Conservation (phyloP, 495 filamentous ascomycete genomes). For the Aspergillus cavernicola region DNA sequence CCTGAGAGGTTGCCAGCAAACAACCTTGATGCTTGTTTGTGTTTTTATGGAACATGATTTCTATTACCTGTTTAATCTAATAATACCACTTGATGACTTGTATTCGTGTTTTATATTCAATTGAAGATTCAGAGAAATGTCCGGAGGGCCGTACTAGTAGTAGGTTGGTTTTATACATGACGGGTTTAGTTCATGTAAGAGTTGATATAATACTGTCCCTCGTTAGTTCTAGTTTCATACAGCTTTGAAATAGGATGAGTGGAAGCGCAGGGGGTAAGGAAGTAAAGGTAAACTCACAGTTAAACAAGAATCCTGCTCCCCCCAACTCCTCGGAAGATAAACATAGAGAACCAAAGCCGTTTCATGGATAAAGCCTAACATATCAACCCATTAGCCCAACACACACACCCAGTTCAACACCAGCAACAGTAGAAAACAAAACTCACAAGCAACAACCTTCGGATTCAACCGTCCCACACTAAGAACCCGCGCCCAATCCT, state of each 20-base stretch:
- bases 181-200: constrained; percentile 33
- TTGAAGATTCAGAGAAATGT: too few relatives aligned
- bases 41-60: constrained; percentile 16
- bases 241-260: neutral
- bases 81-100: constrained; percentile 13
- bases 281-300: constrained; percentile 63
- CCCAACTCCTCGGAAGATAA: constrained; percentile 71
- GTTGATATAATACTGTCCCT: constrained; percentile 58
- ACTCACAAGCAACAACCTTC: constrained; percentile 82
- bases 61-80: constrained; percentile 13
- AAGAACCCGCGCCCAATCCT: constrained; percentile 85
- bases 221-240: neutral
- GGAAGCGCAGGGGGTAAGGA: neutral
- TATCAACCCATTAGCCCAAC: constrained; percentile 2
- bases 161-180: neutral
- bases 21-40: constrained; percentile 1
- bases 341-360: constrained; percentile 90
- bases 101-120: too few relatives aligned
- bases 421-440: neutral
- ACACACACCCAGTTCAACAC: neutral
- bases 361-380: constrained; percentile 61
- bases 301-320: constrained; percentile 69
- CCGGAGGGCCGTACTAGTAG: too few relatives aligned
- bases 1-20: neutral
- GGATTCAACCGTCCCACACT: constrained; percentile 86